Conservation (phyloP, 2,329 filamentous ascomycete genomes). For the Ramularia collo-cygni region DNA sequence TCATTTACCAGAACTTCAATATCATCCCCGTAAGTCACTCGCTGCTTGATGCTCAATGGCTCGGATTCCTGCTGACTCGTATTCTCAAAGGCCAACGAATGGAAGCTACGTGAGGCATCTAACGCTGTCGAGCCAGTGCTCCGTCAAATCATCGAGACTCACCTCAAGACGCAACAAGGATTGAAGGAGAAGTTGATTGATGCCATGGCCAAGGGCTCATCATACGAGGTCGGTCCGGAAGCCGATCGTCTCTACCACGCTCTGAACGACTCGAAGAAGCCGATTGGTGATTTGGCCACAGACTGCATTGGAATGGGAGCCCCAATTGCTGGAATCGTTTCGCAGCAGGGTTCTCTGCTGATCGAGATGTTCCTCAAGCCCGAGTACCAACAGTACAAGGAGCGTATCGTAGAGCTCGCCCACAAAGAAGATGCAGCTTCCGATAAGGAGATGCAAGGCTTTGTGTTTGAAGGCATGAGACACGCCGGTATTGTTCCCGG, state of each 20-base stretch:
- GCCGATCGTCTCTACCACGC: slow-evolving; percentile 48
- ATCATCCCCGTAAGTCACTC: slow-evolving; percentile 34
- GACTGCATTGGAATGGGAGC: slow-evolving; percentile 46
- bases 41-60: too few species aligned
- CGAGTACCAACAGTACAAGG: slow-evolving; percentile 46
- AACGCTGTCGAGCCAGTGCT: slow-evolving; percentile 34
- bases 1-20: slow-evolving; percentile 50
- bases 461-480: slow-evolving; percentile 50
- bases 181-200: slow-evolving; percentile 39
- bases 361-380: slow-evolving; percentile 47
- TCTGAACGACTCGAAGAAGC: slow-evolving; percentile 40
- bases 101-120: slow-evolving; percentile 42
- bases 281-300: slow-evolving; percentile 43
- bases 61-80: too few species aligned
- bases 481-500: slow-evolving; percentile 47
- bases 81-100: slow-evolving; percentile 32
- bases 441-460: slow-evolving; percentile 45
- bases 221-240: slow-evolving; percentile 44
- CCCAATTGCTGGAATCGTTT: slow-evolving; percentile 45
- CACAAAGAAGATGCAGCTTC: slow-evolving; percentile 38
- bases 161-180: slow-evolving; percentile 42
- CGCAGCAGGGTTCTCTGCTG: slow-evolving; percentile 47
- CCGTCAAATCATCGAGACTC: slow-evolving; percentile 37
- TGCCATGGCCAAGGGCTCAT: slow-evolving; percentile 43
- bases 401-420: slow-evolving; percentile 45